Conservation (phyloP, 2,329 filamentous ascomycete species). For the Colletotrichum plurivorum region DNA sequence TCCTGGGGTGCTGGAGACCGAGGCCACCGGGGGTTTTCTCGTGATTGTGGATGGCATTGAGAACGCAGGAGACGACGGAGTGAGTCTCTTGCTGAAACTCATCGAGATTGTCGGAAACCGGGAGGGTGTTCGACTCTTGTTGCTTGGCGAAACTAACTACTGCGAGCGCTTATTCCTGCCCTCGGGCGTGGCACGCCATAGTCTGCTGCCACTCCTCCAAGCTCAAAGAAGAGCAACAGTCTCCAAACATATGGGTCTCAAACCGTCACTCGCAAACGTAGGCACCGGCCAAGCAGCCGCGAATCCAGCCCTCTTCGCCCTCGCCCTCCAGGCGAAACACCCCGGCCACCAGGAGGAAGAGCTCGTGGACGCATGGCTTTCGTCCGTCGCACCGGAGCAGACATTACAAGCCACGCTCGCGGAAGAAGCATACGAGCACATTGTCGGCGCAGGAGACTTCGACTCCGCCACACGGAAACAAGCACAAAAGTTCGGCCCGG, state of each 20-base stretch:
- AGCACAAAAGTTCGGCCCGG: neutral
- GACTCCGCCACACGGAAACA: too few species aligned
- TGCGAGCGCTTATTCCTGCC: neutral
- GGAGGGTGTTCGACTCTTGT: neutral
- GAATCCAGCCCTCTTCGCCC: conserved; percentile 18
- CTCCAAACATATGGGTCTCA: neutral
- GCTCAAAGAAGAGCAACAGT: neutral
- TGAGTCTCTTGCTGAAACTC: neutral
- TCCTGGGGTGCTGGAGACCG: neutral
- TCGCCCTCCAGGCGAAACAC: conserved; percentile 8
- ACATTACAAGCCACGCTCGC: neutral
- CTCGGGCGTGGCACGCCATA: neutral
- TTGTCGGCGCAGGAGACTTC: neutral
- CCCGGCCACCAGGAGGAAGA: conserved; percentile 7
- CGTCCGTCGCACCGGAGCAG: neutral
- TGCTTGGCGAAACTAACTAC: neutral
- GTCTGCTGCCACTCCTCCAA: neutral
- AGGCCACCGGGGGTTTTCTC: neutral
- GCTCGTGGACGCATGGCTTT: conserved; percentile 14
- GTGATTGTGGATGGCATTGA: conserved; percentile 15
- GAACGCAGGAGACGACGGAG: neutral
- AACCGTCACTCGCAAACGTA: neutral
- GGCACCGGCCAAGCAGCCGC: neutral
- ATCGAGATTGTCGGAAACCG: neutral
- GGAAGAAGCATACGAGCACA: neutral